Base-by-base conservation (phyloP, 2,329 filamentous ascomycete genomes). In the Raffaelea albimanens region DNA sequence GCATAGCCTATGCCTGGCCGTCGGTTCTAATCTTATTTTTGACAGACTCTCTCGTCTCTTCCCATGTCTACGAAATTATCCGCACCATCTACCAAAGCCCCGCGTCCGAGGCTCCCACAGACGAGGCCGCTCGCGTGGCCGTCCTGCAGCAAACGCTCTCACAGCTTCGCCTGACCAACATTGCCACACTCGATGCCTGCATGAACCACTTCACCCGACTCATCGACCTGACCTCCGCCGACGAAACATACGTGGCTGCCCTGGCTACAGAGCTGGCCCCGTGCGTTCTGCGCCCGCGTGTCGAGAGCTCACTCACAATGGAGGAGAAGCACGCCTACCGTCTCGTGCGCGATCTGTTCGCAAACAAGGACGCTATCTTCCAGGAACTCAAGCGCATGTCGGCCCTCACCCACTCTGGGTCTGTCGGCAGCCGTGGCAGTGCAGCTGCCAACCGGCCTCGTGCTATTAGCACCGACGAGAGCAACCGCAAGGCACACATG, bases 161-260 rank as follows among this genome's bases (percentile, higher is more conserved):
- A 36, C 90, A 97, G 64, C 79, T 98, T 48, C 85, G 91, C 52
- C 82, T 98, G 48, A 89, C 93, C 54, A 98, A 98, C 64, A 98
- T 98, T 64, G 93, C 93, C 43, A 97, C 93, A n/a, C 80, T 98
- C 50, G 93, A 98, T 65, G 93, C 93, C 38, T 86, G 95, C 62
- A 95, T 94, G 75, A 97, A 95, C 55, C 93, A 98, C 67, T 97
- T 98, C 64, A 96, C 91, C 36, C 86, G 93, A 51, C 73, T 98
- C 51, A 94, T 98, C 61, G 93, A 98, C 64, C 75, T 98, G 53
- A 98, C 93, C 2, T 97, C 91, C 14, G 93, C 93, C 29, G 91
- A 95, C 56, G 93, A 98, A 61, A 70, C 80, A 40, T 98, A 95
- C 61, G 69, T 95, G 49, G 63, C 82, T 13, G 71, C 82, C 34